Conservation (phyloP, 2,329 filamentous ascomycete species). For the Ophidiomyces ophidiicola region DNA sequence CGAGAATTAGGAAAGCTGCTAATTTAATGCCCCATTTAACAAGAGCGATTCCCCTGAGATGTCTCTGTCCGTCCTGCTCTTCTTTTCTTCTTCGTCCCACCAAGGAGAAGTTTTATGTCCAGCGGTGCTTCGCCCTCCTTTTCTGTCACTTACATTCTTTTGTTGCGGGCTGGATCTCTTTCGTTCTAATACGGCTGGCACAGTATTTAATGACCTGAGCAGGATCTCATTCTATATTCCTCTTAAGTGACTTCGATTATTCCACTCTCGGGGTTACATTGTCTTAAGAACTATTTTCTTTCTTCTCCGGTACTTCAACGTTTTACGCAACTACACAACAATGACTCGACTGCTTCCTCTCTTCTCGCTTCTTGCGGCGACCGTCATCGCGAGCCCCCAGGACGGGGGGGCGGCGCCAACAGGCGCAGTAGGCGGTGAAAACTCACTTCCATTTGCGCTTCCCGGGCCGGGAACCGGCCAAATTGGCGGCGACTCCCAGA, state of each 20-base stretch:
- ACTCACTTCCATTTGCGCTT: slow-evolving; percentile 4
- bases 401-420: neutral
- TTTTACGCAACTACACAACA: slow-evolving; percentile 13
- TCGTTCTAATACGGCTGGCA: slow-evolving; percentile 10
- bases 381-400: slow-evolving; percentile 10
- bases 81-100: slow-evolving; percentile 7
- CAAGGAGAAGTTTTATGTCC: slow-evolving; percentile 4
- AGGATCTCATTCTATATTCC: slow-evolving; percentile 11
- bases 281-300: neutral
- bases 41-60: slow-evolving; percentile 8
- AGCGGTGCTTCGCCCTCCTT: slow-evolving; percentile 11
- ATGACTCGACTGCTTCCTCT: slow-evolving; percentile 16
- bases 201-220: slow-evolving; percentile 8
- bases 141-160: slow-evolving; percentile 16
- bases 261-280: neutral
- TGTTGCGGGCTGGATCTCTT: slow-evolving; percentile 11
- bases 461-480: neutral
- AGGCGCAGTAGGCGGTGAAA: neutral
- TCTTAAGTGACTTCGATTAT: neutral
- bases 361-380: slow-evolving; percentile 13
- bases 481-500: neutral
- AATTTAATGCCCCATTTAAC: slow-evolving; percentile 12
- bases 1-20: slow-evolving; percentile 10
- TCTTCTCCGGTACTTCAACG: slow-evolving; percentile 17
- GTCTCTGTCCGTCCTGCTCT: slow-evolving; percentile 2